phyloP scores from a whole-genome alignment of 208 protist species.

The Trypanosoma mega region DNA sequence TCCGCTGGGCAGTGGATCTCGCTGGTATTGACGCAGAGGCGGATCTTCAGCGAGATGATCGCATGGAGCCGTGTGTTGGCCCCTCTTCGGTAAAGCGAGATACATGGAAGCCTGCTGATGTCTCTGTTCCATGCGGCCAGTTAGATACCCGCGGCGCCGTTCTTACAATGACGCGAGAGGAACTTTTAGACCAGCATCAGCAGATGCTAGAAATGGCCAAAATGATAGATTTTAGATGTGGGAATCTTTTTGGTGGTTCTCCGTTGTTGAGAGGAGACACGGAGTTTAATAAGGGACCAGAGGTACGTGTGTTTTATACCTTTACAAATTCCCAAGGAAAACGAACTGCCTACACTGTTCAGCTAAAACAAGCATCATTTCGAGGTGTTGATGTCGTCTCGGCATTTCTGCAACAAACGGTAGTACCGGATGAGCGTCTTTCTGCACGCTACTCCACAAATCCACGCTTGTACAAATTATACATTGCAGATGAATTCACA shows the following conservation, averaged over 20 bases:
- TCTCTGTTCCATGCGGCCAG: constrained; percentile 4
- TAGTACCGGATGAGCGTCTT: constrained; percentile 53
- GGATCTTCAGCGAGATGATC: constrained; percentile 61
- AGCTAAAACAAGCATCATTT: constrained; percentile 48
- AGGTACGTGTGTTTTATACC: constrained; percentile 76
- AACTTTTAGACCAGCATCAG: constrained; percentile 38
- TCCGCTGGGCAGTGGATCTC: constrained; percentile 81
- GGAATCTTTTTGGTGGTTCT: not conserved
- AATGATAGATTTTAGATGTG: constrained; percentile 11
- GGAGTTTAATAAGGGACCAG: constrained; percentile 23
- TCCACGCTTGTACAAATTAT: constrained; percentile 79
- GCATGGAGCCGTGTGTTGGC: constrained; percentile 33
- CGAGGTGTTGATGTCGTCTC: constrained; percentile 79
- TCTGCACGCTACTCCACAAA: constrained; percentile 70
- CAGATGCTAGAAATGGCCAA: constrained; percentile 21
- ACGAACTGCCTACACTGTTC: constrained; percentile 47
- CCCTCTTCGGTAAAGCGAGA: constrained; percentile 24
- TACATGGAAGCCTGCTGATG: constrained; percentile 13
- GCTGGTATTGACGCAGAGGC: constrained; percentile 73
- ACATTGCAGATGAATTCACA: constrained; percentile 87
- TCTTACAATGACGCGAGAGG: constrained; percentile 38
- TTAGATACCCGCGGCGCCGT: constrained; percentile 45
- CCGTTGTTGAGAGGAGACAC: constrained; percentile 8
- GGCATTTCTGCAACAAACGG: constrained; percentile 62
- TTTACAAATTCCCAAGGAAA: constrained; percentile 68